Evolutionary conservation across 1,284 basidiomycete genomes (phyloP), one percentile per base, ranked within the genome.

Genomic region (Grifola frondosa): DNA sequence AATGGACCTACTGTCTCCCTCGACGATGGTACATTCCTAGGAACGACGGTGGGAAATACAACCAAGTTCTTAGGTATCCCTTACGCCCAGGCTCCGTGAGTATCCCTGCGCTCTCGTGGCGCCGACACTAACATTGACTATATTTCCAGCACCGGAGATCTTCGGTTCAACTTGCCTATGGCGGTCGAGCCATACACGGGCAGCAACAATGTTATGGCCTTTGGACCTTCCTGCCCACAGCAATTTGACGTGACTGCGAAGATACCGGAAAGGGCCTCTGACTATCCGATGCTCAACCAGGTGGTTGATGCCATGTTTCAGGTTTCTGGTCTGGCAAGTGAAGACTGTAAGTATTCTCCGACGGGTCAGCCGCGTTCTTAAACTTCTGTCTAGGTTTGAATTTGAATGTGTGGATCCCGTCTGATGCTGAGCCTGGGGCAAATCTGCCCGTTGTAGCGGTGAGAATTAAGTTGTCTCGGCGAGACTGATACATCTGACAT

Each of bases 381-480:
- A 16, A 16, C 12, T 23, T 19, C 9, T 9, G 13, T 11, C 3
- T 57, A 65, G 77, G 74, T 51, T 55, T 77, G 11, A 65, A 64
- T 16, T 35, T 76, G 37, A 77, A 77, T 48, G 63, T 78, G 13
- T 51, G 66, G 21, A 59, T 61, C 1, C 65, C 71, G 0, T 46
- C 44, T 5, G 50, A 44, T 7, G 42, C 57, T 1, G 46, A 41
- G 0, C 40, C 58, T 1, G 34, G 22, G 0, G 56, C 56, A 1
- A 61, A 59, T 5, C 53, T 71, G 10, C 75, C 75, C 5, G 70
- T 78, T 5, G 54, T 72, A 1, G 58, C 71, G 45, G 54, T 53
- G 26, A 41, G 40, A 10, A 47, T 43, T 6, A 30, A 40, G 10
- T 28, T 10, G n/a, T 28, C 26, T 28, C 17, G 37, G 37, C 20